Evolutionary conservation across 345 rosid species (phyloP).

Genomic region (Angophora floribunda): DNA sequence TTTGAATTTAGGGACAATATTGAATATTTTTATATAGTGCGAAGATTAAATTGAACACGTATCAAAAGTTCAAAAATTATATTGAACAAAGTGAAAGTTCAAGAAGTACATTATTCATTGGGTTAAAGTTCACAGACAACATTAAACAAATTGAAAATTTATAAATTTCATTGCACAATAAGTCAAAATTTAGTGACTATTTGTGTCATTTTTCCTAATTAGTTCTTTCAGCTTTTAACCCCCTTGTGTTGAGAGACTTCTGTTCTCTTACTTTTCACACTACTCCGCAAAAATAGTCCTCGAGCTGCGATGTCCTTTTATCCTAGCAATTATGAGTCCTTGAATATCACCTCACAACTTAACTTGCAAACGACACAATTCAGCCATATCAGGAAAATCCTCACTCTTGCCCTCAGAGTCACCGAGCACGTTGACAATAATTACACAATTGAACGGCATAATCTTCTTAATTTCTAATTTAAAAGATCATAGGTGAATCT

Average conservation of each 20-base stretch:
- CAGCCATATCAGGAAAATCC: not conserved
- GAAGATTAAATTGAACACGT: too few relatives aligned
- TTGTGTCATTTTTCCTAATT: not conserved
- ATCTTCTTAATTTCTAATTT: not conserved
- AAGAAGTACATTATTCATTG: too few relatives aligned
- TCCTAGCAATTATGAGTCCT: not conserved
- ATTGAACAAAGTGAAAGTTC: too few relatives aligned
- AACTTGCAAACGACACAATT: not conserved
- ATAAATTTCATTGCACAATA: too few relatives aligned
- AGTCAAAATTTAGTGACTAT: too few relatives aligned
- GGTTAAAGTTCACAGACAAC: too few relatives aligned
- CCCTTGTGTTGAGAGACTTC: not conserved
- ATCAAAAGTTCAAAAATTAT: too few relatives aligned
- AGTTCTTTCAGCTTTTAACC: not conserved
- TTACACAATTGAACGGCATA: not conserved
- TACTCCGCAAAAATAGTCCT: not conserved
- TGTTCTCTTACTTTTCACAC: not conserved
- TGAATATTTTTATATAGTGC: too few relatives aligned
- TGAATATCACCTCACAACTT: not conserved
- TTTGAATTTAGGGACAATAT: too few relatives aligned
- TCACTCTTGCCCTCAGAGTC: not conserved
- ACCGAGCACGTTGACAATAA: not conserved
- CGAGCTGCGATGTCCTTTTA: not conserved
- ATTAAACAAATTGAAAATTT: too few relatives aligned
- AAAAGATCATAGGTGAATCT: not conserved